Evolutionary conservation across 805 yeast species (phyloP).

Genomic region (Saturnispora galanensis): DNA sequence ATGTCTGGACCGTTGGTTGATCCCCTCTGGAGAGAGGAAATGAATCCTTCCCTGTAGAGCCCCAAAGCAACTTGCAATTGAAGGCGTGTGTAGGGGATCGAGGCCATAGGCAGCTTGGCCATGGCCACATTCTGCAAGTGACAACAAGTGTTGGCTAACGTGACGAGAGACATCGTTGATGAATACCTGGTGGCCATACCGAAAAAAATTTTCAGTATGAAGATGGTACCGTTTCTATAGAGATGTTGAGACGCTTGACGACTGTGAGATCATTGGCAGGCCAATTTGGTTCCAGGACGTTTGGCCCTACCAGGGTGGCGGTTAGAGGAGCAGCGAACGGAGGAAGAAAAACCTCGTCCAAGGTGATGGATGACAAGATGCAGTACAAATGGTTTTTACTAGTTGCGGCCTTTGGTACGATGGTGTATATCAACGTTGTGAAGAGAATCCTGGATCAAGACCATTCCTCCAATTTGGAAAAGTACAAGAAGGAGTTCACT

Average conservation of each 20-base stretch:
- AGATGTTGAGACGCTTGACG: too few species aligned
- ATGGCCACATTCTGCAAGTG: conserved; percentile 83
- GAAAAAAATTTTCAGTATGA: too few species aligned
- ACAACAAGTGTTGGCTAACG: conserved; percentile 74
- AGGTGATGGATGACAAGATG: conserved; percentile 12
- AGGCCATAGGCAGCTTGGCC: conserved; percentile 63
- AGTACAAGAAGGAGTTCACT: conserved; percentile 31
- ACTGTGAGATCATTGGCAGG: too few species aligned
- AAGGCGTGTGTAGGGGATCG: conserved; percentile 73
- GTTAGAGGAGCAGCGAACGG: background rate
- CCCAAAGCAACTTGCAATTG: conserved; percentile 79
- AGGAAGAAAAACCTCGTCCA: background rate
- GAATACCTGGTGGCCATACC: background rate
- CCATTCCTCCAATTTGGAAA: conserved; percentile 21
- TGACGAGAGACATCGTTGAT: conserved; percentile 66
- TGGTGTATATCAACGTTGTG: conserved; percentile 28
- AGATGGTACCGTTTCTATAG: too few species aligned
- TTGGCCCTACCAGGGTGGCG: background rate
- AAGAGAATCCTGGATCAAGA: conserved; percentile 26
- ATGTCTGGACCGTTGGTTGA: conserved; percentile 77
- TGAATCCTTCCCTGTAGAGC: conserved; percentile 83
- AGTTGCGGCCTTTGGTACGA: conserved; percentile 37
- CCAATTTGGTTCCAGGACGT: too few species aligned
- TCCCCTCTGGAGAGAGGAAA: conserved; percentile 78
- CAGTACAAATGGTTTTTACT: conserved; percentile 18